Evolutionary conservation across 345 rosid genomes (phyloP), one percentile per base, ranked within the genome.

Genomic region (Arabis alpina): DNA sequence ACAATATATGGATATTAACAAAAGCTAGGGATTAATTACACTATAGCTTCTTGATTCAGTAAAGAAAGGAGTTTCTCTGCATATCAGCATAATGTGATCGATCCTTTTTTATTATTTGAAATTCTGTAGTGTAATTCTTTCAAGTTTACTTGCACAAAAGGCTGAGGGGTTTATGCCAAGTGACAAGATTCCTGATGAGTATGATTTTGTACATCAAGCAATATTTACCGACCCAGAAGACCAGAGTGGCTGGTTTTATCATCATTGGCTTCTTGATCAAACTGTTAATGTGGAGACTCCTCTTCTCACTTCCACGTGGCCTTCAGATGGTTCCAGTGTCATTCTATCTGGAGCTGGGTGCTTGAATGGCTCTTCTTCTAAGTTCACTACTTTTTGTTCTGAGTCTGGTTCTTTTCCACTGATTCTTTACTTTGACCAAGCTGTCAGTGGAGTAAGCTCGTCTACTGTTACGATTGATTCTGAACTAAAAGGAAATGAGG

Each of bases 201-300:
- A 81, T 80, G 86, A 82, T 42, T 65, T 84, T 69, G 87, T 94
- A 45, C 92, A 82, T 66, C 76, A 81, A 51, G 97, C 97, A 43
- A 76, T 91, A 73, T 91, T 89, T 71, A 91, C 92, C 0, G 98
- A 94, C 71, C 88, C 86, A 41, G 92, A 85, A 78, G 98, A 91
- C 75, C 98, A 91, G 82, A 88, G 99, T 67, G 97, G 91, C 54
- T 94, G 97, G 99, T 89, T 91, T 84, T 94, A 94, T 81, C 95
- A 91, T 85, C 95, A 75, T 64, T 94, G 99, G 98, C 93, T 94
- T 79, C 88, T 91, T 76, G 88, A 84, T 71, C 96, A 85, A 77
- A 91, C 97, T 54, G 83, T 87, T 72, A 82, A 76, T 71, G 79
- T 59, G 68, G 85, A 83, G 77, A 64, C 83, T 72, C 96, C 97